A percentile compares a stretch with the other conserved stretches of the same genome.
Evolutionary conservation across 176 grass and related monocot genomes (phyloP).

Genomic region (Dendrocalamus sinicus): DNA sequence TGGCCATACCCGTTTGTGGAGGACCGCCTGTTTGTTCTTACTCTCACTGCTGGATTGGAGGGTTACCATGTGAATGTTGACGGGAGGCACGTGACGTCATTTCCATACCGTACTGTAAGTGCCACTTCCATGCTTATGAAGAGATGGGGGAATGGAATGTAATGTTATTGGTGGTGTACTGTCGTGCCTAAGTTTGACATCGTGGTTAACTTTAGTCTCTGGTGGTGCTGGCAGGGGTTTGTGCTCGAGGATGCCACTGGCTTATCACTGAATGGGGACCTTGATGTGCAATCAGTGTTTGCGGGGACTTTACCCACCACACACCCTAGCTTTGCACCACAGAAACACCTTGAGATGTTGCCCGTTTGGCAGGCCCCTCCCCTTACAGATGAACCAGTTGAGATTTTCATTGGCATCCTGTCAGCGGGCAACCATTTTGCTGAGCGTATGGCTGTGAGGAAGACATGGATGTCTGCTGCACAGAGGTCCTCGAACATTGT

Average conservation of each 20-base stretch:
- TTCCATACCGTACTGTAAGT: conserved; percentile 90
- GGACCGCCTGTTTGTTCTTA: conserved; percentile 87
- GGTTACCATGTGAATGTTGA: conserved; percentile 95
- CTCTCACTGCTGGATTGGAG: conserved; percentile 87
- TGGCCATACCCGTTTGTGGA: conserved; percentile 95
- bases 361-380: conserved; percentile 74
- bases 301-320: conserved; percentile 79
- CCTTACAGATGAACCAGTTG: conserved; percentile 62
- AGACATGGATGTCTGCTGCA: conserved; percentile 91
- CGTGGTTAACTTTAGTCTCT: conserved; percentile 35
- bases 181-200: neutral
- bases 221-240: conserved; percentile 73
- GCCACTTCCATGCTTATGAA: neutral
- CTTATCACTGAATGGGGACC: conserved; percentile 86
- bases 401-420: conserved; percentile 94
- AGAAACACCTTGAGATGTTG: conserved; percentile 83
- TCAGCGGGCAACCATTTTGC: conserved; percentile 97
- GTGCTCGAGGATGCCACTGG: conserved; percentile 95
- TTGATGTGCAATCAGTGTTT: conserved; percentile 86
- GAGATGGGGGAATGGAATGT: neutral
- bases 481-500: conserved; percentile 67
- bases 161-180: conserved; percentile 1
- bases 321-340: conserved; percentile 81
- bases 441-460: conserved; percentile 94
- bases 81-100: conserved; percentile 84